phyloP scores from a whole-genome alignment of 352 stramenopile species.

The Phytopythium montanum region DNA sequence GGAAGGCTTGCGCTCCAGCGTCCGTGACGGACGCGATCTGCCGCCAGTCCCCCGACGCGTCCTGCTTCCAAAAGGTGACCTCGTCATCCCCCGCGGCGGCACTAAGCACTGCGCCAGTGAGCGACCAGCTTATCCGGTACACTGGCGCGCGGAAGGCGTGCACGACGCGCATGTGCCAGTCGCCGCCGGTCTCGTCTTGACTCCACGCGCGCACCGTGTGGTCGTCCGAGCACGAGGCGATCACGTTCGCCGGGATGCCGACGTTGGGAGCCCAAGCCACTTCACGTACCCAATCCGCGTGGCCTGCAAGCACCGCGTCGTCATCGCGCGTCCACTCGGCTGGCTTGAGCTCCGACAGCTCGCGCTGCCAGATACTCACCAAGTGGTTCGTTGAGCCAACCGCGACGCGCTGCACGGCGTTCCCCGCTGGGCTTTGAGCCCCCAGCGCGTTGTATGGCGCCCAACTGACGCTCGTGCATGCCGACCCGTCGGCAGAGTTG shows the following conservation, averaged over 20 bases:
- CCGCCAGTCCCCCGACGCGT: constrained; percentile 52
- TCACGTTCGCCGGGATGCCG: constrained; percentile 75
- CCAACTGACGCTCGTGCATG: constrained; percentile 81
- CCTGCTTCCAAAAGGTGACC: constrained; percentile 82
- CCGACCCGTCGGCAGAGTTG: constrained; percentile 70
- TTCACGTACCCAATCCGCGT: constrained; percentile 84
- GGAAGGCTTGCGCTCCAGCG: constrained; percentile 39
- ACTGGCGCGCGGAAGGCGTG: constrained; percentile 68
- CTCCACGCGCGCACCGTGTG: constrained; percentile 80
- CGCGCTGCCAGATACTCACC: constrained; percentile 62
- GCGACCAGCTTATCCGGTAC: constrained; percentile 84
- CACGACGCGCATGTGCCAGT: constrained; percentile 62
- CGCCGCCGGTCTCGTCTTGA: constrained; percentile 56
- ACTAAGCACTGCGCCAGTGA: constrained; percentile 63
- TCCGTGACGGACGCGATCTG: constrained; percentile 76
- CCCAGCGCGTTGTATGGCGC: constrained; percentile 86
- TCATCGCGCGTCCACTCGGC: constrained; percentile 33
- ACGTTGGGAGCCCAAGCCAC: constrained; percentile 83
- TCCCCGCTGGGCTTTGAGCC: constrained; percentile 55
- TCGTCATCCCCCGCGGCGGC: constrained; percentile 65
- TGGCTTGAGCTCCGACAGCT: constrained; percentile 10
- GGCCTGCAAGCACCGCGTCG: constrained; percentile 43
- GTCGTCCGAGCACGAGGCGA: constrained; percentile 80
- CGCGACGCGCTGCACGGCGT: constrained; percentile 63
- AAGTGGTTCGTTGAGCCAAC: constrained; percentile 64